Conservation (phyloP, 345 rosid genomes). For the Eucalyptus regnans region DNA sequence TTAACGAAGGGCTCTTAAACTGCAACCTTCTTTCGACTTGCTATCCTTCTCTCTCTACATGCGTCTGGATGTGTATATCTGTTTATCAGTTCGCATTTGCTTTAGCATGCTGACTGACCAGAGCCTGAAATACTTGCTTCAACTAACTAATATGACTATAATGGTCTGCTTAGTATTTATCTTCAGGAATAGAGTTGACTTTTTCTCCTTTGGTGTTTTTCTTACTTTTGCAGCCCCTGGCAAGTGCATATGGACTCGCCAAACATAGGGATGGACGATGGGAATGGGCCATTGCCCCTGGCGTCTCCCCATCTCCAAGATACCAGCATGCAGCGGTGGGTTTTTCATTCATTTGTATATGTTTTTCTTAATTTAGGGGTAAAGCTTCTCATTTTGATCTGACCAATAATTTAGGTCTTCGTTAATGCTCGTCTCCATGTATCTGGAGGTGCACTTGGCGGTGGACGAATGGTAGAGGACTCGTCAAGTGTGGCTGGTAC, state of each 20-base stretch:
- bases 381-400: not conserved
- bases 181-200: not conserved
- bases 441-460: conserved; percentile 99
- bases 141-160: not conserved
- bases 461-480: conserved; percentile 99
- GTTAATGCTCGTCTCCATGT: conserved; percentile 99
- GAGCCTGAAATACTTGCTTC: not conserved
- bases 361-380: not conserved
- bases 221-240: conserved; percentile 56
- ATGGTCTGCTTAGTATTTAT: not conserved
- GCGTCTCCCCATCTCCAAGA: conserved; percentile 97
- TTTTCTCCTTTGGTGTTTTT: not conserved
- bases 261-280: conserved; percentile 99
- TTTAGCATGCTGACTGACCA: not conserved
- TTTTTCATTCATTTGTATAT: not conserved
- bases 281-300: conserved; percentile 99
- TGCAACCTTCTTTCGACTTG: not conserved
- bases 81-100: not conserved
- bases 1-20: not conserved
- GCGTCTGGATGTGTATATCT: not conserved
- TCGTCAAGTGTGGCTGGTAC: conserved; percentile 97
- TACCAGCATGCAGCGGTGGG: conserved; percentile 99
- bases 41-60: not conserved
- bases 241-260: conserved; percentile 99
- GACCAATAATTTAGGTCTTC: conserved; percentile 48